Percentiles rank a stretch among this genome's conserved stretches.
Conservation (phyloP, 2,329 filamentous ascomycete genomes). For the Bipolaris gigantea region DNA sequence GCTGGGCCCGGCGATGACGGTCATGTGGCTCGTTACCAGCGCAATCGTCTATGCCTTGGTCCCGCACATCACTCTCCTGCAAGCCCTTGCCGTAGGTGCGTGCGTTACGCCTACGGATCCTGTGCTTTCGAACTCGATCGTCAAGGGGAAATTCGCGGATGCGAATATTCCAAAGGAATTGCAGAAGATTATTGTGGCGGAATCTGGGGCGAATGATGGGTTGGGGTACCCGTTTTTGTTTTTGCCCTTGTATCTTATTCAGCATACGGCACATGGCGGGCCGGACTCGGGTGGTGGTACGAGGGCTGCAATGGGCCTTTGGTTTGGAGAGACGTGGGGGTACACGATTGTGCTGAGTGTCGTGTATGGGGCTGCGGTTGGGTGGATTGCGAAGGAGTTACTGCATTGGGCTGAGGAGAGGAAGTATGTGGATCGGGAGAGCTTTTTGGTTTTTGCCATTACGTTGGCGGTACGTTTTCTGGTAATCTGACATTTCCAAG, state of each 20-base stretch:
- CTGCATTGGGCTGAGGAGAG: conserved; percentile 82
- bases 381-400: conserved; percentile 79
- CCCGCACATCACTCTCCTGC: conserved; percentile 70
- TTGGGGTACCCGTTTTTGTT: conserved; percentile 88
- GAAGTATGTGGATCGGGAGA: conserved; percentile 82
- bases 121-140: conserved; percentile 82
- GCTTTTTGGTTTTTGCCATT: conserved; percentile 84
- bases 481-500: background rate
- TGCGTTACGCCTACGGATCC: conserved; percentile 94
- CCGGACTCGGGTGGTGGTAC: conserved; percentile 54
- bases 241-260: conserved; percentile 79
- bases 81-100: conserved; percentile 77
- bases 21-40: conserved; percentile 85
- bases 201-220: conserved; percentile 88
- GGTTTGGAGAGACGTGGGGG: conserved; percentile 83
- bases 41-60: conserved; percentile 77
- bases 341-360: conserved; percentile 82
- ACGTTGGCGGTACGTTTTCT: conserved; percentile 66
- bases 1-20: conserved; percentile 79
- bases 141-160: conserved; percentile 92
- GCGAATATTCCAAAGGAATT: conserved; percentile 81
- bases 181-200: conserved; percentile 67
- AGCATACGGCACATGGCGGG: conserved; percentile 67
- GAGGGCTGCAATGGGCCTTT: conserved; percentile 70
- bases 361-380: conserved; percentile 73